Conservation (phyloP, 2,329 filamentous ascomycete species). For the Aspergillus fumigatus region DNA sequence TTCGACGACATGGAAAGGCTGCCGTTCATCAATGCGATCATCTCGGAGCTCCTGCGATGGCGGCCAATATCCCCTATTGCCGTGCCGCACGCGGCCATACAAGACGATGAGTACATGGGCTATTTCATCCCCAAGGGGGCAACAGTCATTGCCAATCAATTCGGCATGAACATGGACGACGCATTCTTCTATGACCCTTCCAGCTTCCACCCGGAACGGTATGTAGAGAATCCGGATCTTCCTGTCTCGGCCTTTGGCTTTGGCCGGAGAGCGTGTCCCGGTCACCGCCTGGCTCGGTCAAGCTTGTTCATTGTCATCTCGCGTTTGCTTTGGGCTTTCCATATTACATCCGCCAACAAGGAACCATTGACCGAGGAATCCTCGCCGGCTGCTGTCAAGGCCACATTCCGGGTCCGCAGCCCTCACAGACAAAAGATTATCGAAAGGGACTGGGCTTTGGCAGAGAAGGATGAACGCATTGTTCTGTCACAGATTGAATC, state of each 20-base stretch:
- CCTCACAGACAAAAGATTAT: not conserved
- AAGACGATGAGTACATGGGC: constrained; percentile 46
- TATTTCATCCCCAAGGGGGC: constrained; percentile 46
- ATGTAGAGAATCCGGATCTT: constrained; percentile 16
- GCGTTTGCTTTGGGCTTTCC: constrained; percentile 8
- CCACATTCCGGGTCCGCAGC: not conserved
- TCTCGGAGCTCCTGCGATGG: constrained; percentile 34
- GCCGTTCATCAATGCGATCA: constrained; percentile 30
- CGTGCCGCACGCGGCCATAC: constrained; percentile 44
- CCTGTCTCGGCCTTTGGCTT: constrained; percentile 10
- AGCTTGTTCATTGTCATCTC: constrained; percentile 7
- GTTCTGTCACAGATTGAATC: not conserved
- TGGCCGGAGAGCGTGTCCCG: constrained; percentile 9
- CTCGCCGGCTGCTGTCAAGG: constrained; percentile 3
- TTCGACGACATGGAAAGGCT: constrained; percentile 27
- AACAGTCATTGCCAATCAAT: constrained; percentile 40
- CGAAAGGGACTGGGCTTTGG: not conserved
- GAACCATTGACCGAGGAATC: not conserved
- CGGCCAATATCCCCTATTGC: constrained; percentile 41
- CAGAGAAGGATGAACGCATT: constrained; percentile 4
- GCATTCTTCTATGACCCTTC: constrained; percentile 35
- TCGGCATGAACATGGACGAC: constrained; percentile 39
- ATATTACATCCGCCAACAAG: not conserved
- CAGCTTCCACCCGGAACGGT: constrained; percentile 33
- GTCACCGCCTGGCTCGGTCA: constrained; percentile 1